Evolutionary conservation across 2,329 filamentous ascomycete genomes (phyloP), one percentile per base, ranked within the genome.

Genomic region (Elsinoe batatas): DNA sequence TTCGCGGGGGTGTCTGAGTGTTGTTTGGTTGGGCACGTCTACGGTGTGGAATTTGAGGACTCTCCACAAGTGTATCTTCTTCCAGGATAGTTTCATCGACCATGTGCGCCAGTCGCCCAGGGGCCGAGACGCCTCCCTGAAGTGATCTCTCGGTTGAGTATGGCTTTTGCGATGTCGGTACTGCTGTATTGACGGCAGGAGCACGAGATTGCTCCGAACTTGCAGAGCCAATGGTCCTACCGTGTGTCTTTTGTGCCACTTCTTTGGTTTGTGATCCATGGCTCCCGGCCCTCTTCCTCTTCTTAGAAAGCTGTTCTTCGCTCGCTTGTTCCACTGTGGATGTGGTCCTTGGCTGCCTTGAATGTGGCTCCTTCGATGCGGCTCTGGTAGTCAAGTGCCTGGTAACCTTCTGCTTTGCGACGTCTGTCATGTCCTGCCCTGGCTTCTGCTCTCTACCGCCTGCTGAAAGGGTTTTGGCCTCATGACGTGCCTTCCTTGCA

Each of bases 51-150:
- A 56, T 49, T 18, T 61, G 58, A 8, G 58, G 64, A 17, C 56
- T 61, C 20, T 59, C 59, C n/a, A 57, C 53, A 10, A 26, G 15
- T 22, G 47, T 51, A n/a, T 51, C 47, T 15, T 51, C 47, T 10
- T 37, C 47, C 17, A 51, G 47, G 7, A 51, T 13, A 26, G 61
- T 60, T 40, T 65, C 62, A 5, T 51, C 44, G 1, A 68, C 43
- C 65, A 68, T 68, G 13, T 65, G 60, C 10, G 58, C 58, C 13
- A 68, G 56, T 3, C 64, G 62, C 13, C 61, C 63, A 5, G 65
- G 66, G 3, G 65, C 66, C 20, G 65, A 67, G 1, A 59, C 44
- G 22, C 64, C 62, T 46, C 65, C 64, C 11, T 58, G 58, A 26
- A 62, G 60, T 1, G 59, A 60, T 6, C 56, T 42, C 2, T 2